A percentile compares a stretch with the other conserved stretches of the same genome.
Conservation (phyloP, 2,329 filamentous ascomycete genomes). For the Ophiostoma australiae region DNA sequence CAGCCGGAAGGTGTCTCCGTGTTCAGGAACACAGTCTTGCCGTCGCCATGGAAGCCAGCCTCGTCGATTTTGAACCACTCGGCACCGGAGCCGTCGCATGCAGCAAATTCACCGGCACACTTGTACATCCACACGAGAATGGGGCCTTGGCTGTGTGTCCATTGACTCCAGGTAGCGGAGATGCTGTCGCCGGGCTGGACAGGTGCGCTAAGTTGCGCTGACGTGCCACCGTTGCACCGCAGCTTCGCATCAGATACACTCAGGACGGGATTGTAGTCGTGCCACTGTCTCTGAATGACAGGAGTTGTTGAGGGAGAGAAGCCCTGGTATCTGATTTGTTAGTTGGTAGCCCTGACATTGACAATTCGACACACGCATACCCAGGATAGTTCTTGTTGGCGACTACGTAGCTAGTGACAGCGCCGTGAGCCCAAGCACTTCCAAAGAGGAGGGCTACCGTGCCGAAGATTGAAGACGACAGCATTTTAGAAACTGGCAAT, state of each 20-base stretch:
- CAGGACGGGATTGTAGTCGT: conserved; percentile 52
- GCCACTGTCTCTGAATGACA: conserved; percentile 56
- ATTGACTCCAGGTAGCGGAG: conserved; percentile 50
- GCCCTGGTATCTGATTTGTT: conserved; percentile 37
- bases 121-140: conserved; percentile 56
- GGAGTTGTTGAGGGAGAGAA: conserved; percentile 45
- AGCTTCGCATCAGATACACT: conserved; percentile 46
- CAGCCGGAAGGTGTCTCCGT: conserved; percentile 29
- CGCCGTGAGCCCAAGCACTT: conserved; percentile 35
- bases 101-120: conserved; percentile 45
- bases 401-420: conserved; percentile 33
- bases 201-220: conserved; percentile 42
- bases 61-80: conserved; percentile 58
- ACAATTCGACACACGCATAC: neutral
- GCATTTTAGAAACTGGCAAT: neutral
- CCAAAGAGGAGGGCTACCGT: conserved; percentile 31
- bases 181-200: conserved; percentile 46
- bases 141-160: conserved; percentile 55
- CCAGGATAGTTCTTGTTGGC: conserved; percentile 31
- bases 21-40: conserved; percentile 31
- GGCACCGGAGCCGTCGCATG: conserved; percentile 48
- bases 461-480: conserved; percentile 28
- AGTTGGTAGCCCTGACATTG: neutral
- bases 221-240: conserved; percentile 52
- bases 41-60: conserved; percentile 36